Conservation (phyloP, 1,284 basidiomycete species). For the Boletellus deceptivus region DNA sequence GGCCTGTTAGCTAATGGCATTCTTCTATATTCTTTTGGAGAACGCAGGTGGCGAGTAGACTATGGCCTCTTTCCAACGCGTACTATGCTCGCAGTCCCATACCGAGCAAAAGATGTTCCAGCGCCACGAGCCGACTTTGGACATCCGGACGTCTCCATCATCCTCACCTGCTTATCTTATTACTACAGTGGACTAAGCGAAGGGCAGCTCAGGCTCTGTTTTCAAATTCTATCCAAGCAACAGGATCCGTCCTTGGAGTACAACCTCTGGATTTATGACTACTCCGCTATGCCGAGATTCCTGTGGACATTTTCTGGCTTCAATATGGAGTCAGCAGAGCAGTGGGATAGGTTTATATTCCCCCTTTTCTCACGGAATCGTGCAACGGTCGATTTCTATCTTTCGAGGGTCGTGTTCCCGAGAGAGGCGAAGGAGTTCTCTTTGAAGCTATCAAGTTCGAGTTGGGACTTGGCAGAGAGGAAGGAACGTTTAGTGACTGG, state of each 20-base stretch:
- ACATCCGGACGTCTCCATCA: no score
- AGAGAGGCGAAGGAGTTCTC: no score
- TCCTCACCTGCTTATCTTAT: no score
- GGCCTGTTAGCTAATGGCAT: slow-evolving; percentile 45
- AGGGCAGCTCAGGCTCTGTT: slow-evolving; percentile 39
- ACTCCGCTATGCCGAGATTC: slow-evolving; percentile 22
- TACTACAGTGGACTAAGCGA: slow-evolving; percentile 38
- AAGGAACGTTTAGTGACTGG: slow-evolving; percentile 17
- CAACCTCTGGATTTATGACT: slow-evolving; percentile 37
- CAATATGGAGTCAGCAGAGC: slow-evolving; percentile 42
- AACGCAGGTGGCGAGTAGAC: slow-evolving; percentile 48
- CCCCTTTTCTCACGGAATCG: slow-evolving; percentile 39
- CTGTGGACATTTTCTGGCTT: slow-evolving; percentile 37
- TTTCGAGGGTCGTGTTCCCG: slow-evolving; percentile 27
- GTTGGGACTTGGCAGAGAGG: slow-evolving; percentile 47
- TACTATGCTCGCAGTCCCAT: slow-evolving; percentile 52
- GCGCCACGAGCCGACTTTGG: slow-evolving; percentile 47
- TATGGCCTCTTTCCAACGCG: slow-evolving; percentile 46
- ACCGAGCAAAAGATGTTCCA: slow-evolving; percentile 52
- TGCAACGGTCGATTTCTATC: slow-evolving; percentile 47
- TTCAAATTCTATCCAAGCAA: slow-evolving; percentile 41
- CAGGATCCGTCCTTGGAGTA: slow-evolving; percentile 48
- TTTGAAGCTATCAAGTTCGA: slow-evolving; percentile 45
- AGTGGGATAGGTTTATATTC: slow-evolving; percentile 30
- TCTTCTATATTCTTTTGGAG: slow-evolving; percentile 15